Percentiles rank a stretch among this genome's conserved stretches.
Conservation (phyloP, 306 rosid genomes). For the Erythrophleum fordii region DNA sequence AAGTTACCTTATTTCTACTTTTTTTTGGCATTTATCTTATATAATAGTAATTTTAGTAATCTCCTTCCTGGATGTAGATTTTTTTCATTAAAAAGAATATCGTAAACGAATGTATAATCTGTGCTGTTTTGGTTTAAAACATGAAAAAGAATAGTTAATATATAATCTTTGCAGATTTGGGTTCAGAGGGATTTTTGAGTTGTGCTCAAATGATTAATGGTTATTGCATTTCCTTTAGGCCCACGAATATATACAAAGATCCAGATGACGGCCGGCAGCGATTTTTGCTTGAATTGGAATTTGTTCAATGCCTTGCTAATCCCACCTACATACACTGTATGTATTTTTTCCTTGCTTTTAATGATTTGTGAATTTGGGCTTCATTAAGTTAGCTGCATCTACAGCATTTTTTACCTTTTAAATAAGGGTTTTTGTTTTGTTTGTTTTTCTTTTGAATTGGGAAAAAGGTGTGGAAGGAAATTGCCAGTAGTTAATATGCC, state of each 20-base stretch:
- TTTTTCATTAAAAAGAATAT: neutral
- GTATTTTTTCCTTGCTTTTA: slow-evolving; percentile 35
- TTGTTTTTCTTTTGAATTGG: slow-evolving; percentile 18
- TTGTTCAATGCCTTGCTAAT: slow-evolving; percentile 91
- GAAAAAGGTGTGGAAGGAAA: slow-evolving; percentile 4
- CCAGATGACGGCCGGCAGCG: slow-evolving; percentile 94
- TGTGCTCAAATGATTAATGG: slow-evolving; percentile 25
- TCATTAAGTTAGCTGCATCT: slow-evolving; percentile 19
- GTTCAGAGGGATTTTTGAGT: slow-evolving; percentile 9
- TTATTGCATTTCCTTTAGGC: slow-evolving; percentile 50
- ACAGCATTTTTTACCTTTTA: slow-evolving; percentile 1
- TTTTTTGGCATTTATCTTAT: neutral
- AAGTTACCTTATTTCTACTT: neutral
- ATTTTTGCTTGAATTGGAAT: slow-evolving; percentile 92
- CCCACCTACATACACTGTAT: slow-evolving; percentile 94
- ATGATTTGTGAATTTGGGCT: slow-evolving; percentile 29
- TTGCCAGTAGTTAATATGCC: neutral
- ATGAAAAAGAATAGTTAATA: neutral
- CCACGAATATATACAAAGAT: slow-evolving; percentile 73
- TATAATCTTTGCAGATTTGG: neutral
- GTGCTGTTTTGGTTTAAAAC: neutral
- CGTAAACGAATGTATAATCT: neutral
- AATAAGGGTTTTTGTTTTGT: neutral
- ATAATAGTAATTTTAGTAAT: neutral
- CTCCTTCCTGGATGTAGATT: neutral